Conservation (phyloP, 192 early-diverging fungal species). For the Glomus cerebriforme region DNA sequence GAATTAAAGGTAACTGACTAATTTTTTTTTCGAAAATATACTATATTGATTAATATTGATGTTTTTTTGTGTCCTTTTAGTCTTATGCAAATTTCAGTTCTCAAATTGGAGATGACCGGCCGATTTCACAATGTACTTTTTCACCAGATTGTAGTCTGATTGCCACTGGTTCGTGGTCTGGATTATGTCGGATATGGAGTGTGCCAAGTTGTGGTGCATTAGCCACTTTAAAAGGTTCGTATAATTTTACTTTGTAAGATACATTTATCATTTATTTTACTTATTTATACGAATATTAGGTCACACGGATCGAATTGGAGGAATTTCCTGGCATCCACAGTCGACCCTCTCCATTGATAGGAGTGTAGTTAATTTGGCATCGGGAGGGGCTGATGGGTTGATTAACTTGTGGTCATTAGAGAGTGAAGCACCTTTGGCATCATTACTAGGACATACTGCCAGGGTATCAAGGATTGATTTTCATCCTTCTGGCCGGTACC, state of each 20-base stretch:
- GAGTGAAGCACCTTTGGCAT: constrained; percentile 74
- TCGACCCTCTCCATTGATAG: constrained; percentile 61
- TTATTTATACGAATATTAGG: constrained; percentile 44
- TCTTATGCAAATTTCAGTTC: constrained; percentile 71
- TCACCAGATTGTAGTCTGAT: constrained; percentile 77
- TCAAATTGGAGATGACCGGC: constrained; percentile 89
- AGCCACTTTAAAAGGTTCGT: not conserved
- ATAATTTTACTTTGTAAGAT: not conserved
- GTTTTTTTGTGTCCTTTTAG: constrained; percentile 32
- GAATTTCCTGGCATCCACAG: constrained; percentile 86
- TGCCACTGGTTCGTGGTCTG: constrained; percentile 84
- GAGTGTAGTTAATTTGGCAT: constrained; percentile 75
- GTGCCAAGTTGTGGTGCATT: constrained; percentile 72
- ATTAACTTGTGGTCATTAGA: constrained; percentile 85
- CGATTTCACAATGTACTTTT: constrained; percentile 75
- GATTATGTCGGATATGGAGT: constrained; percentile 84
- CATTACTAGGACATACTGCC: constrained; percentile 77
- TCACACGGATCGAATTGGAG: constrained; percentile 87
- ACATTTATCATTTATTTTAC: too few species aligned
- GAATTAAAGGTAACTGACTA: constrained; percentile 61
- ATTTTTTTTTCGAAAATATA: not conserved
- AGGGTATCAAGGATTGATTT: constrained; percentile 86
- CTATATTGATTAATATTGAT: constrained; percentile 7
- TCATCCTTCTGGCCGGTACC: constrained; percentile 85
- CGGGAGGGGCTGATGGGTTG: constrained; percentile 73